Base-by-base conservation (phyloP, 2,329 filamentous ascomycete genomes). In the Fonsecaea pedrosoi region DNA sequence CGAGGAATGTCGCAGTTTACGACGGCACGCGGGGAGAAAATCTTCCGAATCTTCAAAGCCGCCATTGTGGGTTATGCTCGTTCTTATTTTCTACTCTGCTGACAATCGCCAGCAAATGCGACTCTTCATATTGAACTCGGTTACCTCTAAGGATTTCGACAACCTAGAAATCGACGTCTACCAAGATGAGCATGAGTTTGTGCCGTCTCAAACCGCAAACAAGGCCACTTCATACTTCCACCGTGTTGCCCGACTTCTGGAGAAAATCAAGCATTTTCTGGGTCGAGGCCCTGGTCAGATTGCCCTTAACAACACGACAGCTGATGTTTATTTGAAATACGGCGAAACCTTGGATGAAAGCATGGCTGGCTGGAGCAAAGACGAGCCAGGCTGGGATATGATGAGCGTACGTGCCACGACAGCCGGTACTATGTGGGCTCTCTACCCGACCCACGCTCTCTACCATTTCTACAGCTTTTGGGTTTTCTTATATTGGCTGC, bases 11-110 rank as follows among this genome's bases (percentile, higher is more conserved):
- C 62, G 15, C 71, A 72, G 62, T 71, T 72, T 50, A 67, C 55
- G 4, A 70, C 62, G 13, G 56, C 70, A n/a, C 64, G 62, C 34
- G 62, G 61, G 45, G 70, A 71, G 61, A 71, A 70, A 50, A 69
- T 72, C 1, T 72, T 70, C 54, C 69, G 70, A 15, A 60, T 72
- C 42, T 70, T 72, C 58, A 72, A 71, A 55, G 71, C 71, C 13
- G 71, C 71, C 12, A 72, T 72, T 54, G 68, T 70, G 32, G 48
- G 65, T 57, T n/a, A 9, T 7, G n/a, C 21, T 32, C 42, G 21
- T 34, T 8, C 5, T 15, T 6, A 18, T 35, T 8, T 3, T n/a
- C 34, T n/a, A 15, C 21, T 13, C 15, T 8, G 35, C 65, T 61
- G 45, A 65, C 21, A 37, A 13, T 21, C 37, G n/a, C 9, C 34